A percentile compares a stretch with the other conserved stretches of the same genome.
Evolutionary conservation across 805 yeast species (phyloP).

Genomic region (Pichia heedii): DNA sequence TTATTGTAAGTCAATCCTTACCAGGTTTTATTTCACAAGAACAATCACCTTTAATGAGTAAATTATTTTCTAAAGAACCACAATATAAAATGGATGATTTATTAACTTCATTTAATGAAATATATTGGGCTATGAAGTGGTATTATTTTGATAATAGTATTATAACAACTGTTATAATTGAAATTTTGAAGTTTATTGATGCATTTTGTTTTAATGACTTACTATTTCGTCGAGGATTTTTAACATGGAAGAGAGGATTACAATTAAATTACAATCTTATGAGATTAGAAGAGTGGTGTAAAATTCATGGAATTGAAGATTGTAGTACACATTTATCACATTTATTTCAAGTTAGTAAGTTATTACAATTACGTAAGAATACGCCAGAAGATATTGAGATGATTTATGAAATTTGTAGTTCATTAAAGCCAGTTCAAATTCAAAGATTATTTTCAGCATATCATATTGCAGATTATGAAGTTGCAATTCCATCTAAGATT

Average conservation of each 20-base stretch:
- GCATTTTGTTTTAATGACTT: constrained; percentile 92
- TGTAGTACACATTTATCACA: constrained; percentile 79
- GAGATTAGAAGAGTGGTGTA: constrained; percentile 97
- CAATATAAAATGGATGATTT: constrained; percentile 93
- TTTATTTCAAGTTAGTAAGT: constrained; percentile 84
- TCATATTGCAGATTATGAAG: constrained; percentile 87
- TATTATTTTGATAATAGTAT: constrained; percentile 82
- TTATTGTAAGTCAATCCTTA: constrained; percentile 84
- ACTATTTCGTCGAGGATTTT: constrained; percentile 86
- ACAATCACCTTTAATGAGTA: constrained; percentile 67
- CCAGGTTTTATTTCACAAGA: constrained; percentile 95
- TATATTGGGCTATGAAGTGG: constrained; percentile 87
- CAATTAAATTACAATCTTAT: constrained; percentile 96
- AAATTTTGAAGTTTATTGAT: constrained; percentile 77
- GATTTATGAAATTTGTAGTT: constrained; percentile 89
- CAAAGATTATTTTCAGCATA: constrained; percentile 87
- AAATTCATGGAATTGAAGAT: constrained; percentile 82
- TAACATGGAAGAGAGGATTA: constrained; percentile 96
- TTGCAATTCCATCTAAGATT: constrained; percentile 79
- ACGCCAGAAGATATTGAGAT: constrained; percentile 85
- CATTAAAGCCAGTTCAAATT: constrained; percentile 89
- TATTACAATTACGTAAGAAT: constrained; percentile 84
- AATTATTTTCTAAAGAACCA: constrained; percentile 63
- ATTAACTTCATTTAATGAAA: constrained; percentile 77
- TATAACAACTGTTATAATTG: constrained; percentile 74